phyloP scores from a whole-genome alignment of 768 basidiomycete genomes.

The Dentipellis fragilis region DNA sequence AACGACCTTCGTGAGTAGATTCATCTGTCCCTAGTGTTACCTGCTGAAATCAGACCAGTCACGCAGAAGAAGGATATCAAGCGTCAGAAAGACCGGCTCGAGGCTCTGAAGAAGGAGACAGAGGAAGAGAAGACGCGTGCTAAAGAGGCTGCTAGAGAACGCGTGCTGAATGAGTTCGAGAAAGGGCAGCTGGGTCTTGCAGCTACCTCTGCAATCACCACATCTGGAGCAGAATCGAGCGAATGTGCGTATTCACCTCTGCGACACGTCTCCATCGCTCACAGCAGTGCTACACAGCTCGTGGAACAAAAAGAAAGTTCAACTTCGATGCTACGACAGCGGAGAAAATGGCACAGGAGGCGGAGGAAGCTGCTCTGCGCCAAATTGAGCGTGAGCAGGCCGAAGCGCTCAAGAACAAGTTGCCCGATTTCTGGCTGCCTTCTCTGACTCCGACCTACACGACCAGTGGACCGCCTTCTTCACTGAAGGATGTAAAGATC shows the following conservation, averaged over 20 bases:
- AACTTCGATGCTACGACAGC: conserved; percentile 68
- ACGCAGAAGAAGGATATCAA: conserved; percentile 90
- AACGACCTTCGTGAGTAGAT: conserved; percentile 62
- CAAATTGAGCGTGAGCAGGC: conserved; percentile 81
- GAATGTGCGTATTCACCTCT: conserved; percentile 23
- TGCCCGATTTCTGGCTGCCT: conserved; percentile 97
- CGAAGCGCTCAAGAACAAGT: conserved; percentile 74
- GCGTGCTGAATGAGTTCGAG: conserved; percentile 87
- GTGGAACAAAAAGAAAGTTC: conserved; percentile 76
- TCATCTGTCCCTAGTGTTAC: background rate
- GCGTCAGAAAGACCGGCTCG: conserved; percentile 74
- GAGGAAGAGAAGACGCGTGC: conserved; percentile 68
- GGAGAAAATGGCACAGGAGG: conserved; percentile 63
- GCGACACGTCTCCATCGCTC: background rate
- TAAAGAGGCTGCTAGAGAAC: conserved; percentile 68
- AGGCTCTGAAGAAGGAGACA: conserved; percentile 65
- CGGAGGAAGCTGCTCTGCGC: conserved; percentile 79
- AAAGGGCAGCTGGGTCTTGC: conserved; percentile 71
- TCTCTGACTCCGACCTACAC: conserved; percentile 80
- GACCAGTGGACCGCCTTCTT: conserved; percentile 48
- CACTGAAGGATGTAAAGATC: conserved; percentile 71
- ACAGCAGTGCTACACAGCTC: conserved; percentile 24
- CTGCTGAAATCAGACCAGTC: conserved; percentile 33
- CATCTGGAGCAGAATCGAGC: conserved; percentile 28
- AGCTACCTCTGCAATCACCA: conserved; percentile 28